Conservation (phyloP, 129 eudicot species). For the Escallonia herrerae region DNA sequence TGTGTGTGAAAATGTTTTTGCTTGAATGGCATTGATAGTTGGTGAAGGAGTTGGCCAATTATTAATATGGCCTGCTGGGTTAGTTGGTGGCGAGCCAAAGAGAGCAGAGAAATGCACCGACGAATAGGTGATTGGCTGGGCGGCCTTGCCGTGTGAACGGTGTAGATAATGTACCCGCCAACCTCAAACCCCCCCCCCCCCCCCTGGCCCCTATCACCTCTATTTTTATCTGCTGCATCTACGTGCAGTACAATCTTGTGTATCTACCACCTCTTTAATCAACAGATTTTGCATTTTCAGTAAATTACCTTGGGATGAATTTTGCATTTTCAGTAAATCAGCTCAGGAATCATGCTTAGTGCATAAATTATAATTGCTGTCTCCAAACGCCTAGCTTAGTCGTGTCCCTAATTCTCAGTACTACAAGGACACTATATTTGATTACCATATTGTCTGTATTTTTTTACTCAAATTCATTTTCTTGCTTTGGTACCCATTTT, state of each 20-base stretch:
- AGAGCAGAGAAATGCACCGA: conserved; percentile 24
- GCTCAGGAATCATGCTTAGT: not conserved
- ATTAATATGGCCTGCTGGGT: conserved; percentile 4
- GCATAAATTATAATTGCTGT: too few species aligned
- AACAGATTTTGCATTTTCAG: too few species aligned
- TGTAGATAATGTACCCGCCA: conserved; percentile 9
- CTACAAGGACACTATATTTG: too few species aligned
- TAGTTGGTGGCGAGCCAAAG: conserved; percentile 13
- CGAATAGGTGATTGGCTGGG: conserved; percentile 28
- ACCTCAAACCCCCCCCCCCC: not conserved
- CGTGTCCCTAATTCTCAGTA: too few species aligned
- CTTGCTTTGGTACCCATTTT: too few species aligned
- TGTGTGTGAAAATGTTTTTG: not conserved
- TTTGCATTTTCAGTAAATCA: not conserved
- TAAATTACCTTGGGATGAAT: not conserved
- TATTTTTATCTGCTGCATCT: not conserved
- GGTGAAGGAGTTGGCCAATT: not conserved
- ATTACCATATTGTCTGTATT: too few species aligned
- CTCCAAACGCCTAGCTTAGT: too few species aligned
- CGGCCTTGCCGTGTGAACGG: conserved; percentile 9
- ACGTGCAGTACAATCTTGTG: not conserved
- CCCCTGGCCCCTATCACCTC: not conserved
- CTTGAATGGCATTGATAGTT: not conserved
- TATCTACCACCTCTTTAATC: too few species aligned
- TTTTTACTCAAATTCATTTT: too few species aligned